These are phyloP conservation scores for Candida sithepensis DNA, from an alignment of 805 yeast genomes.

Conservation along the genomic window DNA sequence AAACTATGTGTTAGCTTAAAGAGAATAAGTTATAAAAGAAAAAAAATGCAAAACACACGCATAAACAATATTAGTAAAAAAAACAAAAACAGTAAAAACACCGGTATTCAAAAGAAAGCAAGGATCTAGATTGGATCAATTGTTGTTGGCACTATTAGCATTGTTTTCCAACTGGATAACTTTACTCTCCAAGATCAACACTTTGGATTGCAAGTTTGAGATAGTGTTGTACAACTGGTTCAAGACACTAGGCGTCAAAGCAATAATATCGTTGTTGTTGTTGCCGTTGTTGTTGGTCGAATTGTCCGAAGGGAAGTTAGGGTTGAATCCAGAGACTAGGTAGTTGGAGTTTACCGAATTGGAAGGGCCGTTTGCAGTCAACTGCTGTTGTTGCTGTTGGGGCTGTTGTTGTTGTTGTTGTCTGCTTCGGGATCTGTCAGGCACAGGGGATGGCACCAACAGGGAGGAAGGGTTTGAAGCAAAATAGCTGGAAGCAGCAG, in stretches of 20 bases:
- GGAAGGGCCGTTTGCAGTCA: neutral
- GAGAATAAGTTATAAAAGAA: too few relatives aligned
- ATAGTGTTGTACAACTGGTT: constrained; percentile 18
- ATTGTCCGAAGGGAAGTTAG: neutral
- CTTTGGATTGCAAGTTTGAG: constrained; percentile 18
- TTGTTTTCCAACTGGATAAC: constrained; percentile 15
- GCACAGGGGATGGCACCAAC: neutral
- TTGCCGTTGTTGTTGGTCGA: neutral
- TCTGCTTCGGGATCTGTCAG: neutral
- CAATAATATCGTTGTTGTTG: neutral
- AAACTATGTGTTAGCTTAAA: too few relatives aligned
- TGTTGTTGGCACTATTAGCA: neutral
- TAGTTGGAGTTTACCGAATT: neutral
- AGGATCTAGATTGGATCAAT: neutral
- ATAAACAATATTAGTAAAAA: neutral
- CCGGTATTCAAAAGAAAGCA: constrained; percentile 1
- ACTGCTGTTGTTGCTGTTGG: constrained; percentile 2
- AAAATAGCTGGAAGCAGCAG: constrained; percentile 5
- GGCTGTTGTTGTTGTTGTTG: constrained; percentile 2
- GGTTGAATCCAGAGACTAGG: neutral
- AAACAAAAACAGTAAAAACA: neutral
- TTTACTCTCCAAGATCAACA: constrained; percentile 16
- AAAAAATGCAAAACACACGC: too few relatives aligned
- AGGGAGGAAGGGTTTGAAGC: neutral
- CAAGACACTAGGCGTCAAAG: neutral